A percentile compares a stretch with the other conserved stretches of the same genome.
Evolutionary conservation across 495 filamentous ascomycete genomes (phyloP).

Genomic region (Bryoglossum gracile): DNA sequence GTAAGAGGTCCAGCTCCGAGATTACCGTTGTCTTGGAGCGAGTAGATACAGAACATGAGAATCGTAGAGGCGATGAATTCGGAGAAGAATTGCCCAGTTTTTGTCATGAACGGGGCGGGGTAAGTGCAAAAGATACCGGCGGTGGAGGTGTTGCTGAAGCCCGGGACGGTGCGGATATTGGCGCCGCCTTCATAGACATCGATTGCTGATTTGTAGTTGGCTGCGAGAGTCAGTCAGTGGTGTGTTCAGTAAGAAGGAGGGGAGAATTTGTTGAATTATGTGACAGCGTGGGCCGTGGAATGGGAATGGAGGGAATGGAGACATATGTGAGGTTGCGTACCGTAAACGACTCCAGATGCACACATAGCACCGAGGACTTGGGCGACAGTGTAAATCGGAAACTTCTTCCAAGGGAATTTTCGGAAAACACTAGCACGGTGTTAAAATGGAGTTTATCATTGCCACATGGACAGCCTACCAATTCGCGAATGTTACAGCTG

Average conservation of each 20-base stretch:
- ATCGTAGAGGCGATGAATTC: slow-evolving; percentile 57
- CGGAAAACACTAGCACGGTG: slow-evolving; percentile 44
- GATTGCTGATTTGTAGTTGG: slow-evolving; percentile 49
- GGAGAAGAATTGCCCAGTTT: slow-evolving; percentile 53
- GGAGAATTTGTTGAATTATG: background rate
- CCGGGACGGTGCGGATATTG: slow-evolving; percentile 16
- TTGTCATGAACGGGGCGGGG: slow-evolving; percentile 53
- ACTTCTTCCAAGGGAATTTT: slow-evolving; percentile 53
- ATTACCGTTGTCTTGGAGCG: slow-evolving; percentile 52
- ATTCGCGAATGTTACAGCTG: slow-evolving; percentile 52
- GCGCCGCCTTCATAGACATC: slow-evolving; percentile 44
- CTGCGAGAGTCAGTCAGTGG: slow-evolving; percentile 16
- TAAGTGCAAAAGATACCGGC: slow-evolving; percentile 64
- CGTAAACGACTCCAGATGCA: slow-evolving; percentile 48
- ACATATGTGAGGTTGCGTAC: too few species aligned
- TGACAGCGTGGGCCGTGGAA: background rate
- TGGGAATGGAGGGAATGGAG: background rate
- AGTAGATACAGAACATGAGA: slow-evolving; percentile 62
- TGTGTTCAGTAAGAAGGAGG: background rate
- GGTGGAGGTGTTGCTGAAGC: slow-evolving; percentile 41
- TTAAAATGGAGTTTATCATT: background rate
- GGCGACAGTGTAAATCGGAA: slow-evolving; percentile 45
- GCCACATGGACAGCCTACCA: slow-evolving; percentile 9
- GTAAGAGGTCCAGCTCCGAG: slow-evolving; percentile 37
- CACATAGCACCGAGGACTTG: slow-evolving; percentile 50